Evolutionary conservation across 192 early-diverging fungal species (phyloP), one percentile per base, ranked within the genome.

Genomic region (Rhizoclosmatium sp.): DNA sequence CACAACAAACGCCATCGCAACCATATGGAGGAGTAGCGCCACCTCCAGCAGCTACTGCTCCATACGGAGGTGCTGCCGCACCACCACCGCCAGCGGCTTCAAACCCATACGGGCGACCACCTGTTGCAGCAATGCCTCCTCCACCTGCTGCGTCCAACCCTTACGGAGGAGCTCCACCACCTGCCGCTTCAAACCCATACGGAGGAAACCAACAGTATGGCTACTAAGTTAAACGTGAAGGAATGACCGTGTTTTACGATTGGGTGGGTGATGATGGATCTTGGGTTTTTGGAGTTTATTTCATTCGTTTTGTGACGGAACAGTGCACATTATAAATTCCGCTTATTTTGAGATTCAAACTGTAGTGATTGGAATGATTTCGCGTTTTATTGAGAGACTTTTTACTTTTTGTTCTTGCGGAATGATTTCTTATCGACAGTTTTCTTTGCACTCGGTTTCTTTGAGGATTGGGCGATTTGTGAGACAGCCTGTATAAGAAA

Each of bases 151-250:
- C 62, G 46, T 66, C 64, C 41, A 76, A 66, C 45, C 75, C 75
- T 4, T 76, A 76, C 40, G 75, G 72, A 12, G 72, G 75, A 62
- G 42, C 19, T 59, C 70, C 70, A 9, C 70, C 70, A 58, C 48
- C 48, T 41, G 70, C 70, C 4, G n/a, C 70, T 14, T 9, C 12
- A 21, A 71, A 44, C 44, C 70, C 70, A 47, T 71, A 71, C 56
- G 70, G 49, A n/a, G 70, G 70, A 59, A 12, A 40, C 9, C 9
- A 31, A 9, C 39, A 19, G 62, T 40, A 65, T 31, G 62, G 39
- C 39, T 31, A 31, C 31, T 31, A 31, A 31, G 31, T 31, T 31
- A 31, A 31, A 31, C 31, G 31, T 31, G 31, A 31, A 31, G 31
- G 31, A 31, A 31, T 31, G 31, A 31, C 31, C 31, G 31, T 31